These are phyloP conservation scores for Jatropha podagrica DNA, from an alignment of 441 rosid genomes.

Conservation along the genomic window DNA sequence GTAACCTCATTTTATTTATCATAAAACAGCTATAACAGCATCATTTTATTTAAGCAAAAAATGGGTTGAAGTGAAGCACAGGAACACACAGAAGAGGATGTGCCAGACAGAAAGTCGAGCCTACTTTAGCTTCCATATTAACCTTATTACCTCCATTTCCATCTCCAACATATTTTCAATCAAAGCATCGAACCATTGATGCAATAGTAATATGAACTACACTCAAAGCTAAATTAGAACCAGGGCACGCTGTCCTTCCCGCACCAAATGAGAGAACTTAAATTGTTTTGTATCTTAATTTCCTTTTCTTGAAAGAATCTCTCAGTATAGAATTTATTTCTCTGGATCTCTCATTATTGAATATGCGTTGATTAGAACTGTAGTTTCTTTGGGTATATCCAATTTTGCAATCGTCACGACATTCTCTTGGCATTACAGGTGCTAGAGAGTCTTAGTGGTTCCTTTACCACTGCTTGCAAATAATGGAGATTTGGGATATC, in stretches of 20 bases:
- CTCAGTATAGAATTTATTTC: conserved; percentile 31
- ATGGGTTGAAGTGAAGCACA: conserved; percentile 15
- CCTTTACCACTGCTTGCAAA: conserved; percentile 38
- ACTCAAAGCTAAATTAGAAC: conserved; percentile 27
- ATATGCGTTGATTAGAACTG: conserved; percentile 30
- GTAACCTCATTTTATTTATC: no score
- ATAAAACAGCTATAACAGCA: no score
- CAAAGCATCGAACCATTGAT: conserved; percentile 21
- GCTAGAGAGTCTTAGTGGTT: conserved; percentile 34
- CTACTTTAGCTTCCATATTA: background rate
- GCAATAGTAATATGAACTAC: conserved; percentile 9
- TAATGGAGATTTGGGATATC: conserved; percentile 38
- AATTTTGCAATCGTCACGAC: conserved; percentile 31
- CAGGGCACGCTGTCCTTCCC: conserved; percentile 41
- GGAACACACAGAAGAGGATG: conserved; percentile 9
- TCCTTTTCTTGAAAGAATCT: conserved; percentile 29
- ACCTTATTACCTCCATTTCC: background rate
- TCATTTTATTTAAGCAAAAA: background rate
- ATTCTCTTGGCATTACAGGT: conserved; percentile 28
- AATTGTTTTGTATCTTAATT: background rate
- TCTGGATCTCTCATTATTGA: conserved; percentile 48
- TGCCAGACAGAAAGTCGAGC: background rate
- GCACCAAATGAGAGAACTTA: conserved; percentile 31
- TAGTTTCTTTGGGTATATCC: conserved; percentile 25
- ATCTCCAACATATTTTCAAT: background rate